Evolutionary conservation across 1,139 yeast species (phyloP).

Genomic region (Scheffersomyces lignicola): DNA sequence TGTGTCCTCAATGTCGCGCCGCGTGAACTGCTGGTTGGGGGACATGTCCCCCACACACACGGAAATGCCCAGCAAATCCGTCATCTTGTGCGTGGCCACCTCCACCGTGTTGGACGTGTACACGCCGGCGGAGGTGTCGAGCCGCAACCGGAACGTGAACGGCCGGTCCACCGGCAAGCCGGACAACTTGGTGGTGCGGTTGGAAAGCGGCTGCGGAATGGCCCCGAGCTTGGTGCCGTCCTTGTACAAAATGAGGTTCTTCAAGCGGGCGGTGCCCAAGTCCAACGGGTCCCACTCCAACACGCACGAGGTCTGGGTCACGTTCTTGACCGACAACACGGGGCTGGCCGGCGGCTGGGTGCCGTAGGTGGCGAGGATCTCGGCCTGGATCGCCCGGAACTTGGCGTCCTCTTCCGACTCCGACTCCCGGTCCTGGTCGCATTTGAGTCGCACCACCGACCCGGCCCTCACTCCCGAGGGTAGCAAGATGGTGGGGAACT

Average conservation of each 20-base stretch:
- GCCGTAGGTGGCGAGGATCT: slow-evolving; percentile 74
- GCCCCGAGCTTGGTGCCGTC: slow-evolving; percentile 79
- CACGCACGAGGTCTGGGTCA: slow-evolving; percentile 93
- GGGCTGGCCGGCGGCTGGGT: slow-evolving; percentile 73
- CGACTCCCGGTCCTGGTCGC: slow-evolving; percentile 75
- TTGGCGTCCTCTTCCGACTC: slow-evolving; percentile 60
- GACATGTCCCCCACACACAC: slow-evolving; percentile 85
- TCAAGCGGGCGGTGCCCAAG: slow-evolving; percentile 80
- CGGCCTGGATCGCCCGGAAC: slow-evolving; percentile 70
- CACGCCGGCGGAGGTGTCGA: slow-evolving; percentile 88
- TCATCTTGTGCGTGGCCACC: slow-evolving; percentile 91
- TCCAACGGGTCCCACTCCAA: slow-evolving; percentile 90
- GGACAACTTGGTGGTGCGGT: slow-evolving; percentile 82
- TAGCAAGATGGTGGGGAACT: slow-evolving; percentile 87
- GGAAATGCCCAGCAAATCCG: slow-evolving; percentile 90
- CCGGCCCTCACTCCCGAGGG: slow-evolving; percentile 95
- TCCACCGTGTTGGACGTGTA: slow-evolving; percentile 67
- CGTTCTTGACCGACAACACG: slow-evolving; percentile 65
- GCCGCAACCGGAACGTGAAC: slow-evolving; percentile 75
- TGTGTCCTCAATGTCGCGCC: slow-evolving; percentile 62
- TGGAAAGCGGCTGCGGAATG: slow-evolving; percentile 80
- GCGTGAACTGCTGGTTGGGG: slow-evolving; percentile 56
- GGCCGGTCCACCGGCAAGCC: slow-evolving; percentile 87
- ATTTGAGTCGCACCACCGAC: slow-evolving; percentile 82
- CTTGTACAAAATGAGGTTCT: slow-evolving; percentile 75